Base-by-base conservation (phyloP, 2,329 filamentous ascomycete species). In the Hymenoscyphus albidus region DNA sequence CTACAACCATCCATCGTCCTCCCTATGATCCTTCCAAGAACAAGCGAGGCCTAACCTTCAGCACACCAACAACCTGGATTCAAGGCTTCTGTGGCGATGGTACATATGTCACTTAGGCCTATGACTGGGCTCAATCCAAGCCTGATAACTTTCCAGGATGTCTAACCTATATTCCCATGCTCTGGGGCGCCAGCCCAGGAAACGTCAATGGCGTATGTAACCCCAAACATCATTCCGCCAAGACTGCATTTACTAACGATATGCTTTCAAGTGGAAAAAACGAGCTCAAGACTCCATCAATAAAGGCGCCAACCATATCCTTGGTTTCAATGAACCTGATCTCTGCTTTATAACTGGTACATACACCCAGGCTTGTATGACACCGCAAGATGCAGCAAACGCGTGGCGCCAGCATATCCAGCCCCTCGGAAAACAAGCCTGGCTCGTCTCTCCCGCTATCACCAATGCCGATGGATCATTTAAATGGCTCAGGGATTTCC, bases 401-500 rank as follows among this genome's bases (percentile, higher is more conserved):
- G 74, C 70, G 5, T 80, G 76, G 70, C 74, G 72, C 60, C 64
- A 70, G 18, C 76, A 77, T 71, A 79, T 81, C 74, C 71, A 77
- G 65, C 79, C 77, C 5, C 79, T 77, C 67, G 70, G 72, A 40
- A 75, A 75, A 64, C 70, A 76, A 62, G 79, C 77, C 32, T 74
- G 74, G 65, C 74, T 81, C 31, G 78, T 78, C 63, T 75, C 78
- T 16, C 80, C 80, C 3, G 74, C 77, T 39, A 78, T 81, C 54
- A 80, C 79, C 67, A 64, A 80, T 68, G 77, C 76, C 54, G 67
- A 69, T 42, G 71, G 73, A 67, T 77, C 77, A 68, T 75, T 79
- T 32, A 67, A 71, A 62, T 81, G 77, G 77, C 72, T 81, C 35
- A 69, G 69, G 31, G 64, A 73, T 22, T 81, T 81, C 74, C 59